Conservation (phyloP, 139 green algal genomes). For the Chlorella sp. region DNA sequence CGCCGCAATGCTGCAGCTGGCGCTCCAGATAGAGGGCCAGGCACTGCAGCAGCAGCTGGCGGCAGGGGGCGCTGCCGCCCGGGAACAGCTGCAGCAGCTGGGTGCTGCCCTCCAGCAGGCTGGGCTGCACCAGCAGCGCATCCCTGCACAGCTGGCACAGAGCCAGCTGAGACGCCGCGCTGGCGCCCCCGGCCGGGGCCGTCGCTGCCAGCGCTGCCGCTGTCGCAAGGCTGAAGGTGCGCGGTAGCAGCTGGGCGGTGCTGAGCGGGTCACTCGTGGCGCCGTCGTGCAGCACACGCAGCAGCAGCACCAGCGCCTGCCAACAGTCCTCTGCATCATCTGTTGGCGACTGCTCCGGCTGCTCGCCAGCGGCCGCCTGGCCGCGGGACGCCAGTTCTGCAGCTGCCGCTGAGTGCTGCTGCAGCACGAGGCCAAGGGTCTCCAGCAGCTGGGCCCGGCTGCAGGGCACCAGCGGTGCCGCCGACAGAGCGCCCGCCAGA, state of each 20-base stretch:
- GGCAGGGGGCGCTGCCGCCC: neutral
- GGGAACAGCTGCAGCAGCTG: constrained; percentile 18
- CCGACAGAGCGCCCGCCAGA: neutral
- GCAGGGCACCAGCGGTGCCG: neutral
- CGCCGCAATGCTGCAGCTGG: constrained; percentile 17
- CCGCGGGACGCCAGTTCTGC: neutral
- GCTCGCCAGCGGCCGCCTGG: neutral
- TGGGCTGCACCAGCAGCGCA: neutral
- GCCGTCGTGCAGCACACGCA: constrained; percentile 15
- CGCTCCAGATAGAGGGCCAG: constrained; percentile 20
- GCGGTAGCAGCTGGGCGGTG: neutral
- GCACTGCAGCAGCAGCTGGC: constrained; percentile 21
- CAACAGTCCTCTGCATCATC: constrained; percentile 14
- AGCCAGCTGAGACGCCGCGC: neutral
- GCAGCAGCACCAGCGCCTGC: constrained; percentile 21
- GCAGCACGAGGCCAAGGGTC: neutral
- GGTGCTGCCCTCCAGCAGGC: neutral
- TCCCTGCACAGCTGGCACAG: neutral
- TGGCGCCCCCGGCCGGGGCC: neutral
- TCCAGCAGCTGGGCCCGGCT: constrained; percentile 4
- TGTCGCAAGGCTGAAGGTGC: neutral
- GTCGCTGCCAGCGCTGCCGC: neutral
- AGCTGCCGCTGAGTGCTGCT: neutral
- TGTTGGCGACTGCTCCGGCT: neutral
- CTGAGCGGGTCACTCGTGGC: neutral